phyloP scores from a whole-genome alignment of 1,284 basidiomycete species.

The Cryptococcus sp. region DNA sequence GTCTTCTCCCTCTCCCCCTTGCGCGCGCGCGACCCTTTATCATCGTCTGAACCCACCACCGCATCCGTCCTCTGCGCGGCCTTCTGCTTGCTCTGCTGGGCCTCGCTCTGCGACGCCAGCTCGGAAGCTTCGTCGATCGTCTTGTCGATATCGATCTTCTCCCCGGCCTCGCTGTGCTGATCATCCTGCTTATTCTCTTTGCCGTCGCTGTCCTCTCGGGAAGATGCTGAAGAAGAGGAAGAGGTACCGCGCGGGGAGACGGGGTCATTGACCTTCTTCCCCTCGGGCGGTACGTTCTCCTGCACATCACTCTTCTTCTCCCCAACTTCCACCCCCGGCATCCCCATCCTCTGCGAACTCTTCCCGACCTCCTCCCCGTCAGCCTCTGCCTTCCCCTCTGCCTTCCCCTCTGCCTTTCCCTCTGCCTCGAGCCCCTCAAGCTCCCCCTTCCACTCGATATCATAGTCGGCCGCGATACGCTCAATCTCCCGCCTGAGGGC shows the following conservation, averaged over 20 bases:
- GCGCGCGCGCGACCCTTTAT: slow-evolving; percentile 11
- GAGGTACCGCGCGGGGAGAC: too few relatives aligned
- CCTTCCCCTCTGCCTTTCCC: neutral
- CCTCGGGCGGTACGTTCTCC: slow-evolving; percentile 3
- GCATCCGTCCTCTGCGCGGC: slow-evolving; percentile 30
- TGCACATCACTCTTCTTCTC: neutral
- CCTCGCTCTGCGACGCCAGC: slow-evolving; percentile 32
- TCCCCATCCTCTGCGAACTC: too few relatives aligned
- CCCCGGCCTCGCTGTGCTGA: slow-evolving; percentile 1
- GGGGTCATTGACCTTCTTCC: neutral
- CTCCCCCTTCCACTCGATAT: slow-evolving; percentile 51
- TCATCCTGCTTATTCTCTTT: neutral
- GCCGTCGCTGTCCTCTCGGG: neutral
- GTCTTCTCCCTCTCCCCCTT: slow-evolving; percentile 17
- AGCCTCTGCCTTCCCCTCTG: slow-evolving; percentile 8
- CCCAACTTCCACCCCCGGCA: neutral
- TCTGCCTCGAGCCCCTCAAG: slow-evolving; percentile 31
- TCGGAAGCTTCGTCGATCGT: slow-evolving; percentile 45
- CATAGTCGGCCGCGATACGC: slow-evolving; percentile 63
- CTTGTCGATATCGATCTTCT: slow-evolving; percentile 37
- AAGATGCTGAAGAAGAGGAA: too few relatives aligned
- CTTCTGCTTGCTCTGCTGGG: slow-evolving; percentile 25
- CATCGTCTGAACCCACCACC: slow-evolving; percentile 9
- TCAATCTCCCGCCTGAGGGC: slow-evolving; percentile 57
- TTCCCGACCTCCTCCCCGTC: too few relatives aligned